Conservation (phyloP, 2,329 filamentous ascomycete species). For the Metarhizium anisopliae region DNA sequence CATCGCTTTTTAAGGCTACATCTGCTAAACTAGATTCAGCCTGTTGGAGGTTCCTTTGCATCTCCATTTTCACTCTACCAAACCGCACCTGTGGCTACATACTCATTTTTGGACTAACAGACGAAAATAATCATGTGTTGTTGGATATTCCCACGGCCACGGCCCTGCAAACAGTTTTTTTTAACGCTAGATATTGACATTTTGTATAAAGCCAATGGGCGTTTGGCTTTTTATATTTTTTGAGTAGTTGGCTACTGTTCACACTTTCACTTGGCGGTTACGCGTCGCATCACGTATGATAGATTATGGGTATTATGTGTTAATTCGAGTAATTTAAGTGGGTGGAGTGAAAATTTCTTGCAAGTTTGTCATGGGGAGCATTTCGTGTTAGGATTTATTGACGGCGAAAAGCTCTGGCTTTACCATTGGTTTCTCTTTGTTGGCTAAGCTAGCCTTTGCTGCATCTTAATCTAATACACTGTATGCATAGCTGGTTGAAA, state of each 20-base stretch:
- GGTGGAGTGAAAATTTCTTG: slow-evolving; percentile 1
- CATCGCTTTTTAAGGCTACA: slow-evolving; percentile 30
- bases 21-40: neutral
- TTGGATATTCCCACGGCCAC: slow-evolving; percentile 4
- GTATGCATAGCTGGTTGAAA: too few species aligned
- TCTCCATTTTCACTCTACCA: neutral
- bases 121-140: slow-evolving; percentile 9
- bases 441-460: neutral
- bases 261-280: slow-evolving; percentile 1
- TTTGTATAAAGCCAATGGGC: slow-evolving; percentile 1
- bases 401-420: neutral
- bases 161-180: neutral
- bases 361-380: neutral
- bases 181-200: slow-evolving; percentile 4
- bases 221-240: slow-evolving; percentile 6
- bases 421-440: neutral
- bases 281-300: slow-evolving; percentile 4
- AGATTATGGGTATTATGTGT: slow-evolving; percentile 4
- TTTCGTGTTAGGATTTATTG: neutral
- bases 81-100: neutral
- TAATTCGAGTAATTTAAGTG: slow-evolving; percentile 1
- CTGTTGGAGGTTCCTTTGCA: neutral
- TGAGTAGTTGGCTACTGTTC: neutral
- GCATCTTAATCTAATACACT: slow-evolving; percentile 1
- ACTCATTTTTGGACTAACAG: slow-evolving; percentile 9